Percentiles rank a stretch among this genome's conserved stretches.
Conservation (phyloP, 257 asterid species). For the Jasminum sambac region DNA sequence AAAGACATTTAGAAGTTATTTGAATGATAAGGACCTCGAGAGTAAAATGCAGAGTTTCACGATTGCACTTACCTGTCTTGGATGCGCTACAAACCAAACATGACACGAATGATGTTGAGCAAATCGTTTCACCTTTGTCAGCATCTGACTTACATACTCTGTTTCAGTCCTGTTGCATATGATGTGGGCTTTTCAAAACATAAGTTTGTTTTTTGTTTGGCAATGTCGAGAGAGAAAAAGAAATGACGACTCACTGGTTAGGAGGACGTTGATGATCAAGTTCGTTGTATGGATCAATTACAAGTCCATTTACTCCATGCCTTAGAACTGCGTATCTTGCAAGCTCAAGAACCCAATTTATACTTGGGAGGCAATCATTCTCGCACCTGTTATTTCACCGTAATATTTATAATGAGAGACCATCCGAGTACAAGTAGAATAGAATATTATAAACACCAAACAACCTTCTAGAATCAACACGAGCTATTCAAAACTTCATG, state of each 20-base stretch:
- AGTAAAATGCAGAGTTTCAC: background rate
- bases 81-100: slow-evolving; percentile 99
- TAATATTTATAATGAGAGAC: background rate
- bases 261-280: slow-evolving; percentile 93
- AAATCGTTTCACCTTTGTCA: slow-evolving; percentile 86
- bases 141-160: slow-evolving; percentile 95
- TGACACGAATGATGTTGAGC: slow-evolving; percentile 96
- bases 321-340: slow-evolving; percentile 89
- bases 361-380: slow-evolving; percentile 86
- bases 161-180: slow-evolving; percentile 83
- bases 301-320: slow-evolving; percentile 89
- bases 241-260: slow-evolving; percentile 58
- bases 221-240: background rate
- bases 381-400: slow-evolving; percentile 72
- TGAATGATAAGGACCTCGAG: background rate
- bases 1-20: slow-evolving; percentile 25
- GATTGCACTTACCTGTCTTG: slow-evolving; percentile 73
- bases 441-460: background rate
- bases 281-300: slow-evolving; percentile 97
- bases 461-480: background rate
- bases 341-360: slow-evolving; percentile 87
- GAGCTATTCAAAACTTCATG: background rate
- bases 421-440: background rate
- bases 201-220: no score
- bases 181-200: background rate